phyloP scores from a whole-genome alignment of 352 stramenopile genomes.

The Phytopythium helicoides region DNA sequence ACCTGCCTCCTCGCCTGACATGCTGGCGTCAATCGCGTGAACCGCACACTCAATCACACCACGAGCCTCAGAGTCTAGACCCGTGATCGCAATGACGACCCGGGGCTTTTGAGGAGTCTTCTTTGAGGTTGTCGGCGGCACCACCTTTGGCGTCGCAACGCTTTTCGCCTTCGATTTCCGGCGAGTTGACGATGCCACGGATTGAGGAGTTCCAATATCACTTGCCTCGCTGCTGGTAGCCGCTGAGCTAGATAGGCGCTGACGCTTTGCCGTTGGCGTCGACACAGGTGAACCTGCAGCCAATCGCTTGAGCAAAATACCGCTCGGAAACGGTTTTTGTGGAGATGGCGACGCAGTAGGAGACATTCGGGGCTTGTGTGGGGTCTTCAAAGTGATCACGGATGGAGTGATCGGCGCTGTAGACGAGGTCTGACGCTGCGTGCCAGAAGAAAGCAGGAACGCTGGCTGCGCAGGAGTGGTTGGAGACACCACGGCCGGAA shows the following conservation, averaged over 20 bases:
- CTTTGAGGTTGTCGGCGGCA: slow-evolving; percentile 12
- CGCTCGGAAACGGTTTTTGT: slow-evolving; percentile 1
- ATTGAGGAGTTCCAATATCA: neutral
- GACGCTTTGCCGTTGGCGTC: neutral
- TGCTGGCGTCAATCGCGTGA: slow-evolving; percentile 70
- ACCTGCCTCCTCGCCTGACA: slow-evolving; percentile 32
- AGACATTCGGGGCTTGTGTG: neutral
- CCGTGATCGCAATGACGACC: slow-evolving; percentile 77
- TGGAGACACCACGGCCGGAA: neutral
- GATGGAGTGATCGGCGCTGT: slow-evolving; percentile 1
- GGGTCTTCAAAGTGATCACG: slow-evolving; percentile 2
- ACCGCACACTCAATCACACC: slow-evolving; percentile 72
- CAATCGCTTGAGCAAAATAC: slow-evolving; percentile 1
- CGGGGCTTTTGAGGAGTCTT: slow-evolving; percentile 27
- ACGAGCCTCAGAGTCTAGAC: slow-evolving; percentile 53
- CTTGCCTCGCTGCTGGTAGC: neutral
- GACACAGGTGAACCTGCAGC: slow-evolving; percentile 1
- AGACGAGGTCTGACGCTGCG: neutral
- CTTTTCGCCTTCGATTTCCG: slow-evolving; percentile 1
- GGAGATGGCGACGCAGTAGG: neutral
- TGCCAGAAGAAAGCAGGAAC: neutral
- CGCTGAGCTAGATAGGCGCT: neutral
- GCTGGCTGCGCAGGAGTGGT: neutral
- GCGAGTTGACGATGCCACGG: neutral
- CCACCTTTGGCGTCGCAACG: neutral